Evolutionary conservation across 371 early-diverging fungal genomes (phyloP).

Genomic region (Mucor indicus): DNA sequence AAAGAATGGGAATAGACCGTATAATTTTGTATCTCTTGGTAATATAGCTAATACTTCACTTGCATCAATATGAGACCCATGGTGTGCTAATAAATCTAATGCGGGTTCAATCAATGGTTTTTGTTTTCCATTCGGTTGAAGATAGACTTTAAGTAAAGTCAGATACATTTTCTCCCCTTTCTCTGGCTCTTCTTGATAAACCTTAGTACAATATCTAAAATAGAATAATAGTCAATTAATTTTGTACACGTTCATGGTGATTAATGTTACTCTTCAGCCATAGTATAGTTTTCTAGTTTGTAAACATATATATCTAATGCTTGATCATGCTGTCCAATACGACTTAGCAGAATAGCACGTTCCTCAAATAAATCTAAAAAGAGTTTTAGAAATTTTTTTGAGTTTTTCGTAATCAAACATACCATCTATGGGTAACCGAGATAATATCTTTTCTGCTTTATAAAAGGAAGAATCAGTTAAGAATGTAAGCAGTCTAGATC

Average conservation of each 20-base stretch:
- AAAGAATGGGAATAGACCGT: constrained; percentile 62
- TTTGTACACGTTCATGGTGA: no score
- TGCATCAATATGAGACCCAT: constrained; percentile 71
- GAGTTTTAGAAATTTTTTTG: background rate
- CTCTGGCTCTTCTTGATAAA: constrained; percentile 54
- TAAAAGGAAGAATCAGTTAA: constrained; percentile 68
- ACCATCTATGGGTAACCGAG: constrained; percentile 73
- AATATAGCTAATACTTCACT: constrained; percentile 51
- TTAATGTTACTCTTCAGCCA: constrained; percentile 71
- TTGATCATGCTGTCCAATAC: constrained; percentile 84
- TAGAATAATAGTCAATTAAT: background rate
- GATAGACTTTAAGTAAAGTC: constrained; percentile 60
- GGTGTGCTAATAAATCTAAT: constrained; percentile 60
- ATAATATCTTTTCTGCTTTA: constrained; percentile 73
- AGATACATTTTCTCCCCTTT: constrained; percentile 63
- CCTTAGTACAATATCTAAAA: constrained; percentile 68
- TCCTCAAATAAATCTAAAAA: constrained; percentile 71
- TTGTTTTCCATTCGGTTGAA: constrained; percentile 47
- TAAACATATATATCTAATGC: constrained; percentile 82
- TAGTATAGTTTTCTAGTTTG: constrained; percentile 64
- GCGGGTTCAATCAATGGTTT: constrained; percentile 60
- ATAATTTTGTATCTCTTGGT: constrained; percentile 52
- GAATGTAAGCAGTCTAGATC: constrained; percentile 56
- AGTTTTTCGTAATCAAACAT: constrained; percentile 3
- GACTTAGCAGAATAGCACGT: constrained; percentile 77